These are phyloP conservation scores for Plasmodium falciparum DNA, from an alignment of 169 alveolate genomes.

Conservation along the genomic window DNA sequence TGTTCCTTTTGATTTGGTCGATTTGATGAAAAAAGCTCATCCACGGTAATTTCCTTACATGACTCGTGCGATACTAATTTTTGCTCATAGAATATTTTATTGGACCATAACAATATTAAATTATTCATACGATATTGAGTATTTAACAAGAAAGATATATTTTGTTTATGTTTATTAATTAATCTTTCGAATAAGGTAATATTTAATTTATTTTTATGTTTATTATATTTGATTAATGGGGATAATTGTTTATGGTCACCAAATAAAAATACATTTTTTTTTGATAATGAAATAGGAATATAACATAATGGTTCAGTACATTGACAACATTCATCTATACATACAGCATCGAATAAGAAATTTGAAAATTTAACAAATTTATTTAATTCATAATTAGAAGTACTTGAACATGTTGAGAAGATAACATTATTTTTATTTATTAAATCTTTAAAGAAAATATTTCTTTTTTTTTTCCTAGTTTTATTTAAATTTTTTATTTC, in stretches of 20 bases:
- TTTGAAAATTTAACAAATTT: constrained; percentile 60
- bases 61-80: constrained; percentile 50
- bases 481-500: constrained; percentile 53
- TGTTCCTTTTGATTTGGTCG: not conserved
- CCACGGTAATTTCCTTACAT: constrained; percentile 21
- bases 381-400: constrained; percentile 65
- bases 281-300: constrained; percentile 42
- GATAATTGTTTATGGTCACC: constrained; percentile 77
- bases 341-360: constrained; percentile 61
- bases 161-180: constrained; percentile 36
- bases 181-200: constrained; percentile 67
- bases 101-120: constrained; percentile 56
- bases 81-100: constrained; percentile 44
- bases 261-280: constrained; percentile 58
- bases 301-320: constrained; percentile 75
- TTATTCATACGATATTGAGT: constrained; percentile 76
- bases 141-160: constrained; percentile 32
- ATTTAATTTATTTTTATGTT: constrained; percentile 33
- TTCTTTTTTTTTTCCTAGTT: constrained; percentile 43
- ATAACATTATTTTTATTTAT: constrained; percentile 53
- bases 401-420: constrained; percentile 71
- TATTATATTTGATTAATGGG: constrained; percentile 50
- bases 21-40: not conserved
- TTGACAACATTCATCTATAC: constrained; percentile 78
- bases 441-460: constrained; percentile 48